These are phyloP conservation scores for Verruconis gallopava DNA, from an alignment of 2,329 filamentous ascomycete species.

Conservation along the genomic window DNA sequence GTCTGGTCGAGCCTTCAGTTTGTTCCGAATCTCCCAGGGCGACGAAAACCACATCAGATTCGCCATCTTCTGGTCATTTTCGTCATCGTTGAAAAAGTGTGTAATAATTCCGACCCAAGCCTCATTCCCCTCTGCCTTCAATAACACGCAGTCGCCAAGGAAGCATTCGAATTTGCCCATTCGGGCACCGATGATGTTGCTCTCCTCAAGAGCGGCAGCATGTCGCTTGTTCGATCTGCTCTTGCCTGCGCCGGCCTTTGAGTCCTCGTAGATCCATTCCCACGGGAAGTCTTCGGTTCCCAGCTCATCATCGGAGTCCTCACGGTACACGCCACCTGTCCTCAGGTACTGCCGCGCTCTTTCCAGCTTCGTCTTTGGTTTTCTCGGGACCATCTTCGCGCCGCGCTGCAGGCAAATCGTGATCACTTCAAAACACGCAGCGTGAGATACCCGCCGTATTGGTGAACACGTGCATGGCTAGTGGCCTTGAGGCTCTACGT, in stretches of 20 bases:
- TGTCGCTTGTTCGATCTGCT: slow-evolving; percentile 21
- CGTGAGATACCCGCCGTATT: no score
- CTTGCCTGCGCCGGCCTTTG: slow-evolving; percentile 6
- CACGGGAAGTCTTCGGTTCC: slow-evolving; percentile 37
- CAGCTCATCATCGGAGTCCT: slow-evolving; percentile 83
- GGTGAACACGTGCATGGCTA: no score
- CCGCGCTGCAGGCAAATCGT: no score
- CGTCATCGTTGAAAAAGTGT: slow-evolving; percentile 62
- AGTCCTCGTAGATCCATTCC: slow-evolving; percentile 44
- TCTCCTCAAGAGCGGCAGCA: slow-evolving; percentile 20
- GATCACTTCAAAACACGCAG: no score
- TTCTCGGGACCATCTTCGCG: no score
- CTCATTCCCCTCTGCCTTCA: slow-evolving; percentile 82
- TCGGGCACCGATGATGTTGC: slow-evolving; percentile 62
- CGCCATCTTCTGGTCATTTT: slow-evolving; percentile 62
- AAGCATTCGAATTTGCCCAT: slow-evolving; percentile 71
- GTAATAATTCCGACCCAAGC: slow-evolving; percentile 88
- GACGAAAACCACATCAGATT: slow-evolving; percentile 95
- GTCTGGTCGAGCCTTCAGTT: slow-evolving; percentile 69
- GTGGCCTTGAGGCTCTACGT: no score
- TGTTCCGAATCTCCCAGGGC: slow-evolving; percentile 76
- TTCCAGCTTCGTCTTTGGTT: slow-evolving; percentile 28
- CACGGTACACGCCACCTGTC: slow-evolving; percentile 51
- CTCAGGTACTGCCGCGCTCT: slow-evolving; percentile 38
- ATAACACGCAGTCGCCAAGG: slow-evolving; percentile 69